A percentile compares a stretch with the other conserved stretches of the same genome.
phyloP scores from a whole-genome alignment of 1,284 basidiomycete species.

The Sporisorium graminicola region DNA sequence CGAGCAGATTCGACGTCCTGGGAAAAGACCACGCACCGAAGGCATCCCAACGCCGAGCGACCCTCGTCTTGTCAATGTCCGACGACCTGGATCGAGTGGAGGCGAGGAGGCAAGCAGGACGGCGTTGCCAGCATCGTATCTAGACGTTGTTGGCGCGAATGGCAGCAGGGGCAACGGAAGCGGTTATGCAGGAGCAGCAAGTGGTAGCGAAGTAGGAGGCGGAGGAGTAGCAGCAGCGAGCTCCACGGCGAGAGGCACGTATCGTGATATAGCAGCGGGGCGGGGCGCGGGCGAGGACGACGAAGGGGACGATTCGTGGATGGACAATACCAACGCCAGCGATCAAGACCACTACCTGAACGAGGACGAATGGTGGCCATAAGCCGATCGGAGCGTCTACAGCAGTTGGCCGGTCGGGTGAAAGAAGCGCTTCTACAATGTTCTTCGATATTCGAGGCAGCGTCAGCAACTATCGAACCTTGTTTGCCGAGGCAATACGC shows the following conservation, averaged over 20 bases:
- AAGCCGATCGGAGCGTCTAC: too few species aligned
- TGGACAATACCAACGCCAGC: conserved; percentile 27
- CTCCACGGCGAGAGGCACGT: conserved; percentile 6
- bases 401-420: neutral
- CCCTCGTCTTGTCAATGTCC: conserved; percentile 24
- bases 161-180: conserved; percentile 16
- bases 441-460: conserved; percentile 1
- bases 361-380: conserved; percentile 48
- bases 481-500: too few species aligned
- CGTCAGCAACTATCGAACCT: neutral
- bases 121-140: conserved; percentile 25
- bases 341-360: conserved; percentile 43
- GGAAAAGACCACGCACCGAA: conserved; percentile 31
- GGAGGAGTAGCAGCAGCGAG: neutral
- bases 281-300: conserved; percentile 14
- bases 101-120: neutral
- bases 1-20: conserved; percentile 47
- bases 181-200: neutral
- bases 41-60: conserved; percentile 17
- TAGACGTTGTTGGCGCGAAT: conserved; percentile 17
- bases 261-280: conserved; percentile 9
- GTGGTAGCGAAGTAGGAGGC: too few species aligned
- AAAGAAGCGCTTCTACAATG: too few species aligned
- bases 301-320: conserved; percentile 36
- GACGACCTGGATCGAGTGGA: neutral